These are phyloP conservation scores for Aureobasidium namibiae DNA, from an alignment of 2,329 filamentous ascomycete species.

Conservation along the genomic window DNA sequence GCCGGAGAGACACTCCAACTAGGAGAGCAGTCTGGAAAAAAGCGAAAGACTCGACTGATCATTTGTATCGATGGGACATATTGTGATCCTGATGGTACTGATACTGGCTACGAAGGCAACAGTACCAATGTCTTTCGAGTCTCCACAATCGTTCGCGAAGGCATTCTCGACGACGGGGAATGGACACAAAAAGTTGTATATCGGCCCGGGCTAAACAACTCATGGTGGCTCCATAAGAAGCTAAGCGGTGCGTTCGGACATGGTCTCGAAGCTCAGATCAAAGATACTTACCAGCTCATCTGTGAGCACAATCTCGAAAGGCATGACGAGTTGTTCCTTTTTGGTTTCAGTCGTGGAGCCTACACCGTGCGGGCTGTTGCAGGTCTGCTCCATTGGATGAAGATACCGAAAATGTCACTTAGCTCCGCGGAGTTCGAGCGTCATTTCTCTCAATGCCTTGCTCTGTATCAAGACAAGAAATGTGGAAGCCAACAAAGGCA, in stretches of 20 bases:
- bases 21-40: too few relatives aligned
- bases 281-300: neutral
- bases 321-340: neutral
- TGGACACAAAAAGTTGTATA: too few relatives aligned
- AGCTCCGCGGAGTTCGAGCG: too few relatives aligned
- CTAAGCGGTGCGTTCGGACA: neutral
- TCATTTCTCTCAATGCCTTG: too few relatives aligned
- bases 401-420: too few relatives aligned
- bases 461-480: too few relatives aligned
- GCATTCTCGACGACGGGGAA: neutral
- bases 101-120: neutral
- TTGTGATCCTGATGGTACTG: neutral
- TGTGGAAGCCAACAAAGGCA: too few relatives aligned
- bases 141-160: neutral
- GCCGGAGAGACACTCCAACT: too few relatives aligned
- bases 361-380: neutral
- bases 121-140: neutral
- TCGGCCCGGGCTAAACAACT: too few relatives aligned
- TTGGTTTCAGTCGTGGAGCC: neutral
- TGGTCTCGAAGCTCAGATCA: neutral
- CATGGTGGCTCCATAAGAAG: too few relatives aligned
- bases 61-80: neutral
- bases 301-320: neutral
- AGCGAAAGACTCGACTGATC: neutral
- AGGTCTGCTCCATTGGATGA: neutral